These are phyloP conservation scores for Wickerhamiella nectarea DNA, from an alignment of 805 yeast species.

Conservation along the genomic window DNA sequence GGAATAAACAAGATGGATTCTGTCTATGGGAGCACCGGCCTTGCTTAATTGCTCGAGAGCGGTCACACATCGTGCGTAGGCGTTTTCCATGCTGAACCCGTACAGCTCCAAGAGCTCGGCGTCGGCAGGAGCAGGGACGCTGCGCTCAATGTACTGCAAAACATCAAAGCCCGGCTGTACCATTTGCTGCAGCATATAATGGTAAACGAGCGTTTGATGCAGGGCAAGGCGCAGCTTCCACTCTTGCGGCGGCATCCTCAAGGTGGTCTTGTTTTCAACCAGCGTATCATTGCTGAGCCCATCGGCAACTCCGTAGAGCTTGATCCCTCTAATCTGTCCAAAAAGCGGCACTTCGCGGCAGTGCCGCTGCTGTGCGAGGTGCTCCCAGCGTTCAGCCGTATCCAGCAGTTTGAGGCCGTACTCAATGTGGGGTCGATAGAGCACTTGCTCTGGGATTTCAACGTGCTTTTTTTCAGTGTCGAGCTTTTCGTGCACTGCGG, in stretches of 20 bases:
- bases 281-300: conserved; percentile 14
- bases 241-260: not conserved
- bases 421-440: conserved; percentile 7
- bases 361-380: not conserved
- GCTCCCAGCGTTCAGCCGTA: conserved; percentile 10
- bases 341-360: conserved; percentile 24
- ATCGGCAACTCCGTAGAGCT: conserved; percentile 23
- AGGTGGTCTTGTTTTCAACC: conserved; percentile 23
- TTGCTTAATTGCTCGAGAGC: not conserved
- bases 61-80: not conserved
- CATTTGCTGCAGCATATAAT: conserved; percentile 15
- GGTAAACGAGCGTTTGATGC: conserved; percentile 25
- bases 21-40: not conserved
- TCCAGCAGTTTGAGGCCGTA: conserved; percentile 17
- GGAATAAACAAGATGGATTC: not conserved
- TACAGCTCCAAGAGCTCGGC: not conserved
- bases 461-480: conserved; percentile 8
- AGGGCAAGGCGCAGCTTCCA: conserved; percentile 22
- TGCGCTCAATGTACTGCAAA: not conserved
- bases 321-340: conserved; percentile 15
- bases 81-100: not conserved
- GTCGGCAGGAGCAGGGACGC: not conserved
- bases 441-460: not conserved
- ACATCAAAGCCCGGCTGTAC: not conserved
- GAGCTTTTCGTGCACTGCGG: conserved; percentile 14